Percentiles rank a stretch among this genome's conserved stretches.
Conservation (phyloP, 2,329 filamentous ascomycete genomes). For the Pezicula radicicola region DNA sequence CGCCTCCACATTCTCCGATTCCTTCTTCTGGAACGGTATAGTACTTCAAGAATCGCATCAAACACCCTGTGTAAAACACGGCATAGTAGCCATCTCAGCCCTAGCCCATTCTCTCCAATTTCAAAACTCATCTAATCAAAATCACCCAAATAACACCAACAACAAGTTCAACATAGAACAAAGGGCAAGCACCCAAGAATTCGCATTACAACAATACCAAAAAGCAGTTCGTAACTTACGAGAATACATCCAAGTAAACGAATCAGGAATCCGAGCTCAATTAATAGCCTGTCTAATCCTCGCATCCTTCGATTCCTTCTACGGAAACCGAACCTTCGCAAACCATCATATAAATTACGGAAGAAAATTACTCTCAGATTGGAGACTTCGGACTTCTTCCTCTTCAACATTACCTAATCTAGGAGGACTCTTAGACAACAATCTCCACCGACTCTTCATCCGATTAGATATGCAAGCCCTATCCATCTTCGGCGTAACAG, state of each 20-base stretch:
- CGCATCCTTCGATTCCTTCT: constrained; percentile 22
- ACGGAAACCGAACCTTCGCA: constrained; percentile 48
- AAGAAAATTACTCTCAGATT: constrained; percentile 18
- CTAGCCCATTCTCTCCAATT: constrained; percentile 10
- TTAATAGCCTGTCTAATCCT: constrained; percentile 20
- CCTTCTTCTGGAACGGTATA: constrained; percentile 40
- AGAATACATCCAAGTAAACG: constrained; percentile 10
- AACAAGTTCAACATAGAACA: no score
- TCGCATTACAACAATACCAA: constrained; percentile 22
- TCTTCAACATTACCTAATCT: constrained; percentile 22
- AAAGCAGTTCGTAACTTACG: constrained; percentile 21
- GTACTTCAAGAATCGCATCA: constrained; percentile 15
- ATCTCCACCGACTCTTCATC: constrained; percentile 59
- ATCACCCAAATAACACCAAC: no score
- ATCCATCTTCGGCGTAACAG: constrained; percentile 10
- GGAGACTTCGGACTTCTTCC: neutral
- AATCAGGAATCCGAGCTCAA: constrained; percentile 6
- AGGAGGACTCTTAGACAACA: constrained; percentile 39
- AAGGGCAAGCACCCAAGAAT: constrained; percentile 6
- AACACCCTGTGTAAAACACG: constrained; percentile 19
- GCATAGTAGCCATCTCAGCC: constrained; percentile 22
- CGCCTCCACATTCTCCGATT: constrained; percentile 34
- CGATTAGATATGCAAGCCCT: constrained; percentile 49
- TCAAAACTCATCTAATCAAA: constrained; percentile 1
- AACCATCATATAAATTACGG: constrained; percentile 48